Conservation (phyloP, 148 eudicot species). For the Cornus florida region DNA sequence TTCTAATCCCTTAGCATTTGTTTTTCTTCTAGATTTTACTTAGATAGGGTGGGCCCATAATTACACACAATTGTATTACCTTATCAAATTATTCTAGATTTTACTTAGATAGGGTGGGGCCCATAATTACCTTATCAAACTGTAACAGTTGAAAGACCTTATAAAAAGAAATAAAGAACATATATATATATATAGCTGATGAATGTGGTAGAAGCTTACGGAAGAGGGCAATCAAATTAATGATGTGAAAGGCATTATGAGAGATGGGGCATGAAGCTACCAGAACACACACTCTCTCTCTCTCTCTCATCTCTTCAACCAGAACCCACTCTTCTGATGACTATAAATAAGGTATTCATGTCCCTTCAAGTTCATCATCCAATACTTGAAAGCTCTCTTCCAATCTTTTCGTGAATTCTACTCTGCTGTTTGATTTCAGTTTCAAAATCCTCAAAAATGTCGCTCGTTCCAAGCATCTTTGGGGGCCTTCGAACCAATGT, state of each 20-base stretch:
- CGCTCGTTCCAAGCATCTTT: conserved; percentile 30
- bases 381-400: not conserved
- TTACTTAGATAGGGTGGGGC: too few relatives aligned
- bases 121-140: too few relatives aligned
- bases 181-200: too few relatives aligned
- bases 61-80: too few relatives aligned
- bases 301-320: not conserved
- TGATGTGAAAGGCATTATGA: not conserved
- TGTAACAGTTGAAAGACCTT: not conserved
- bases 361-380: not conserved
- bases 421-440: not conserved
- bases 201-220: not conserved
- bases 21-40: too few relatives aligned
- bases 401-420: not conserved
- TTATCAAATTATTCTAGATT: too few relatives aligned
- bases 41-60: too few relatives aligned
- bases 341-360: not conserved
- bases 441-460: conserved; percentile 3
- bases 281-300: not conserved
- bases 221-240: not conserved
- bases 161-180: too few relatives aligned
- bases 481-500: conserved; percentile 33
- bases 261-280: not conserved
- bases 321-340: not conserved
- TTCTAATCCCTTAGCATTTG: too few relatives aligned